Evolutionary conservation across 2,329 filamentous ascomycete species (phyloP).

Genomic region (Paecilomyces niveus): DNA sequence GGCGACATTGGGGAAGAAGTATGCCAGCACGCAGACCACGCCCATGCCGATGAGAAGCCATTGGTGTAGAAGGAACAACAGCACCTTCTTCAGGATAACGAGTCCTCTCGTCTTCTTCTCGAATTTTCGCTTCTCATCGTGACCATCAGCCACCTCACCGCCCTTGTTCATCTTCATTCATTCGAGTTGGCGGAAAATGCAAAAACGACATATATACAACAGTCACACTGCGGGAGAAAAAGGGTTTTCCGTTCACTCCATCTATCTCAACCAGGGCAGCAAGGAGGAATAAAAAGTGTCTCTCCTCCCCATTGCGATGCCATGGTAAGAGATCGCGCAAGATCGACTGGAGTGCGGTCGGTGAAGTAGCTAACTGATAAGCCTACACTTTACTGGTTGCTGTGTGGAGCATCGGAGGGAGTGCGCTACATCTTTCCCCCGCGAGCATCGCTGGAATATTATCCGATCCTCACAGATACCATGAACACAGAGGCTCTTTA

Average conservation of each 20-base stretch:
- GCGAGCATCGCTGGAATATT: not conserved
- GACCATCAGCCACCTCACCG: not conserved
- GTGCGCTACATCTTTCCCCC: not conserved
- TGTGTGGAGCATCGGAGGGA: not conserved
- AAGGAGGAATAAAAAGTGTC: not conserved
- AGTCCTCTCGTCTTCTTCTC: not conserved
- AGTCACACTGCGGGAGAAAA: not conserved
- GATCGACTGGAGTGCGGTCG: not conserved
- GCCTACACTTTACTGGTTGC: not conserved
- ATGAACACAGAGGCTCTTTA: not conserved
- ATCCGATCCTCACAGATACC: not conserved
- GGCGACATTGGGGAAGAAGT: conserved; percentile 45
- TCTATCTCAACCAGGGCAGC: not conserved
- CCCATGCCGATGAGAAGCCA: conserved; percentile 60
- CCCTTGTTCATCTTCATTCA: not conserved
- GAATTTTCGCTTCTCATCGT: not conserved
- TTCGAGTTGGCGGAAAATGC: not conserved
- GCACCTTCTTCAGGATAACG: conserved; percentile 10
- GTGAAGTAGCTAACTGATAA: not conserved
- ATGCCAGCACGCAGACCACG: conserved; percentile 46
- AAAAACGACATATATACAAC: not conserved
- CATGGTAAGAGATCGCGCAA: not conserved
- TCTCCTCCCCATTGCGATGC: not conserved
- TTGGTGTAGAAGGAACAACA: conserved; percentile 42
- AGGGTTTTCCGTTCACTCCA: not conserved